These are phyloP conservation scores for Hebeloma cylindrosporum DNA, from an alignment of 768 basidiomycete species.

Conservation along the genomic window DNA sequence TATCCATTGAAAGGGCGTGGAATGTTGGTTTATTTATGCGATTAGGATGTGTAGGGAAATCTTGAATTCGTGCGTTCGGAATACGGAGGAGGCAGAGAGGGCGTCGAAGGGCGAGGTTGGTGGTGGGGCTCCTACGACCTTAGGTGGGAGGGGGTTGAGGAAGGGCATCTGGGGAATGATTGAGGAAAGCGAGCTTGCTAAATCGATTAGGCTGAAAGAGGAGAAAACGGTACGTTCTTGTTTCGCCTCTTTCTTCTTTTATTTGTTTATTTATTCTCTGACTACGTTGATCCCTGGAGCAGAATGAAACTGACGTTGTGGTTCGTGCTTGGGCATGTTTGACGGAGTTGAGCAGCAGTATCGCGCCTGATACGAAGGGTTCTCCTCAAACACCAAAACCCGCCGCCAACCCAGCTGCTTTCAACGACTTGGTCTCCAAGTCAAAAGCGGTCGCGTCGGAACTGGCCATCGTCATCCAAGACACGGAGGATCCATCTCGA, in stretches of 20 bases:
- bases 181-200: constrained; percentile 81
- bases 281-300: no score
- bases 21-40: constrained; percentile 10
- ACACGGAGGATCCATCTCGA: constrained; percentile 54
- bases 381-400: constrained; percentile 22
- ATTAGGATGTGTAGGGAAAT: constrained; percentile 82
- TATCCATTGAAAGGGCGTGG: constrained; percentile 11
- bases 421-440: constrained; percentile 40
- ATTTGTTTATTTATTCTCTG: constrained; percentile 8
- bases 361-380: constrained; percentile 16
- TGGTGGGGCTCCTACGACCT: constrained; percentile 16
- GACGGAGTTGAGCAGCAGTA: constrained; percentile 35
- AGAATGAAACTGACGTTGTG: constrained; percentile 48
- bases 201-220: constrained; percentile 57
- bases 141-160: constrained; percentile 52
- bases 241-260: constrained; percentile 1
- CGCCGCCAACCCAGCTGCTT: neutral
- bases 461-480: constrained; percentile 53
- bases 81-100: constrained; percentile 84
- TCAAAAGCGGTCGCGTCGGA: constrained; percentile 53
- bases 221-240: constrained; percentile 47
- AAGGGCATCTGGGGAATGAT: constrained; percentile 86
- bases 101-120: constrained; percentile 29
- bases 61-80: constrained; percentile 85
- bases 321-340: constrained; percentile 47